Conservation (phyloP, 73 alveolate genomes). For the Paramecium bursaria region DNA sequence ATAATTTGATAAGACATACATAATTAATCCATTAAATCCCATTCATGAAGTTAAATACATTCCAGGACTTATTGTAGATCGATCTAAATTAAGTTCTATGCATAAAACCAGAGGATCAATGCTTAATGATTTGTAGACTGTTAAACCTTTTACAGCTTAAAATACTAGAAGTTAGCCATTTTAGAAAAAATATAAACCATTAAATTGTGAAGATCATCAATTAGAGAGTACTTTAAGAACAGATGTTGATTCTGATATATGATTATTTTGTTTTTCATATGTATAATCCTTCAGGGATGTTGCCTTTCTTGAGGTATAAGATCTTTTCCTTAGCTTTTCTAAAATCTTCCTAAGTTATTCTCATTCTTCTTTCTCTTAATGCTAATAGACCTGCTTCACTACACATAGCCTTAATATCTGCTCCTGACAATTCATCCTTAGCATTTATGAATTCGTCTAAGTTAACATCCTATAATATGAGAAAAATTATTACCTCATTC, state of each 20-base stretch:
- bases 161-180: conserved; percentile 17
- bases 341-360: conserved; percentile 94
- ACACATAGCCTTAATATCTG: conserved; percentile 99
- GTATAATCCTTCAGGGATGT: conserved; percentile 98
- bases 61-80: background rate
- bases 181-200: conserved; percentile 11
- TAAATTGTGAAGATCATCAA: background rate
- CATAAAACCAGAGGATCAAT: background rate
- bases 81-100: background rate
- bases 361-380: conserved; percentile 99
- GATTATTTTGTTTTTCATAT: conserved; percentile 77
- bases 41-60: conserved; percentile 45
- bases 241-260: conserved; percentile 45
- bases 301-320: conserved; percentile 98
- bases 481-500: conserved; percentile 72
- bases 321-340: conserved; percentile 98
- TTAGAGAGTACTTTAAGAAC: background rate
- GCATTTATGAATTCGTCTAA: conserved; percentile 98
- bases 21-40: conserved; percentile 17
- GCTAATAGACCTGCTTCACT: conserved; percentile 99
- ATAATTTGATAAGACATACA: conserved; percentile 39
- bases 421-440: conserved; percentile 98
- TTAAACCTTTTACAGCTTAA: conserved; percentile 48
- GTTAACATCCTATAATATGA: conserved; percentile 86
- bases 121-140: conserved; percentile 35